Percentiles rank a stretch among this genome's conserved stretches.
phyloP scores from a whole-genome alignment of 2,329 filamentous ascomycete genomes.

The Zymoseptoria brevis region DNA sequence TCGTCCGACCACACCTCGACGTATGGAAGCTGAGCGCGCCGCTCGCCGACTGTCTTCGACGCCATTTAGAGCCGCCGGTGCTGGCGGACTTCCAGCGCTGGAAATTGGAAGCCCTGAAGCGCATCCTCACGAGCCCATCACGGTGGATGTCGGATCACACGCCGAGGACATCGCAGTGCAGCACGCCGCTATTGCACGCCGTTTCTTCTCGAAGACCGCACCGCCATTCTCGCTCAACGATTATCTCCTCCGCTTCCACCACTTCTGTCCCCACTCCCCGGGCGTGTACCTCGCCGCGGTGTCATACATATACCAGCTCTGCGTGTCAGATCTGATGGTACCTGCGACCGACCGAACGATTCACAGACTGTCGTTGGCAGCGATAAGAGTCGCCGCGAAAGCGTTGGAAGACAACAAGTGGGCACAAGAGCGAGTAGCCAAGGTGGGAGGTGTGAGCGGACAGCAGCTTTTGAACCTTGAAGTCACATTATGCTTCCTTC shows the following conservation, averaged over 20 bases:
- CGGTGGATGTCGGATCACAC: constrained; percentile 48
- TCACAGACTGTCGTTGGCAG: constrained; percentile 77
- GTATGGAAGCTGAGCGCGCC: constrained; percentile 36
- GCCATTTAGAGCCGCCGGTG: constrained; percentile 40
- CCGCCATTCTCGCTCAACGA: constrained; percentile 76
- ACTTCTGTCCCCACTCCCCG: constrained; percentile 87
- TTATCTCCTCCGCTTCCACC: constrained; percentile 79
- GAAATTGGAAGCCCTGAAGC: constrained; percentile 41
- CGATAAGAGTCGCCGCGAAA: constrained; percentile 83
- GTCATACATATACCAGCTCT: constrained; percentile 76
- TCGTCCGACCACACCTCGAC: constrained; percentile 50
- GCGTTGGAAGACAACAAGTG: constrained; percentile 88
- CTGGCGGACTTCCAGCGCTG: constrained; percentile 5
- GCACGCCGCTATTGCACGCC: constrained; percentile 76
- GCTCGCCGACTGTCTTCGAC: constrained; percentile 34
- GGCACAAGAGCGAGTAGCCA: constrained; percentile 72
- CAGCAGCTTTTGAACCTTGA: constrained; percentile 75
- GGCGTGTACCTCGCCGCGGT: constrained; percentile 88
- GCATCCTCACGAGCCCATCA: constrained; percentile 40
- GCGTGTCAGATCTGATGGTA: constrained; percentile 64
- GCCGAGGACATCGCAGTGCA: constrained; percentile 68
- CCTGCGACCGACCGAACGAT: constrained; percentile 76
- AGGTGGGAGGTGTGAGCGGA: constrained; percentile 80
- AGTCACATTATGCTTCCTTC: constrained; percentile 60
- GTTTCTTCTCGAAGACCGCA: constrained; percentile 84